phyloP scores from a whole-genome alignment of 2,329 filamentous ascomycete genomes.

The Passalora sequoiae region DNA sequence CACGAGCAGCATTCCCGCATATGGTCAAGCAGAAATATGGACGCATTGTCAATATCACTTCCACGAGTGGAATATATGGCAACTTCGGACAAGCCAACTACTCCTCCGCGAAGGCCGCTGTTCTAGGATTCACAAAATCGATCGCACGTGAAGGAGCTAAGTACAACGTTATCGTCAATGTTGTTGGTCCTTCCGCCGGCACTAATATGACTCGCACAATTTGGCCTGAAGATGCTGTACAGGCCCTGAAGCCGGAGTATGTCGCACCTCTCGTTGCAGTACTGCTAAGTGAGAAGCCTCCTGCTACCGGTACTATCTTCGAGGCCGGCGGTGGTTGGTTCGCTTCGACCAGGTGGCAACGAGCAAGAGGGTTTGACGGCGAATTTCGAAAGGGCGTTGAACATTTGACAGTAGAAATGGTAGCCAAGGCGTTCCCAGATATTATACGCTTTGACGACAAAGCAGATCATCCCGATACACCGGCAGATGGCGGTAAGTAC shows the following conservation, averaged over 20 bases:
- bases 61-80: conserved; percentile 92
- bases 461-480: conserved; percentile 76
- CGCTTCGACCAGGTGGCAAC: conserved; percentile 86
- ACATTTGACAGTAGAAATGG: conserved; percentile 13
- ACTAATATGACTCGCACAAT: conserved; percentile 91
- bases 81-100: conserved; percentile 93
- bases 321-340: conserved; percentile 93
- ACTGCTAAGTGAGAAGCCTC: conserved; percentile 75
- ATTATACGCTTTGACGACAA: conserved; percentile 83
- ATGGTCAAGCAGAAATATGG: conserved; percentile 98
- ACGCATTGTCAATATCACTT: conserved; percentile 90
- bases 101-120: conserved; percentile 50
- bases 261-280: conserved; percentile 86
- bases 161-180: conserved; percentile 96
- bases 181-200: conserved; percentile 91
- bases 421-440: conserved; percentile 56
- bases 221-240: conserved; percentile 89
- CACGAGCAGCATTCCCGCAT: conserved; percentile 93
- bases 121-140: conserved; percentile 87
- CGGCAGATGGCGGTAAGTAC: conserved; percentile 69
- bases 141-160: conserved; percentile 87
- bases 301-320: conserved; percentile 77
- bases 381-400: conserved; percentile 16
- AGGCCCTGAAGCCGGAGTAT: conserved; percentile 96
- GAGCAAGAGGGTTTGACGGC: conserved; percentile 81